Evolutionary conservation across 371 early-diverging fungal species (phyloP), one percentile per base, ranked within the genome.

Genomic region (Massospora cicadina): DNA sequence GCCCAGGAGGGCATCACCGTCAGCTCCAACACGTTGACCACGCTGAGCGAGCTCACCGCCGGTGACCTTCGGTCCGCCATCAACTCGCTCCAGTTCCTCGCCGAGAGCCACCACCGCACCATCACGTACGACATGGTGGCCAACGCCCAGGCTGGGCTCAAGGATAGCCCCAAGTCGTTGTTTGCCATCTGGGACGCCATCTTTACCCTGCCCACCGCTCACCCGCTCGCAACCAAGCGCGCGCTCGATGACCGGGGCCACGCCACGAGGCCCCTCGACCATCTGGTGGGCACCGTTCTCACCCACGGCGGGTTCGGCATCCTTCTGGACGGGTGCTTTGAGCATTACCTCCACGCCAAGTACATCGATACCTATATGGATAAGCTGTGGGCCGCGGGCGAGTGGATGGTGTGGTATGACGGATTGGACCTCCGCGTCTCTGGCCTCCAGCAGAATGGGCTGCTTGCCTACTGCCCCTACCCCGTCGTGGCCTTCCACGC

Each of bases 301-400:
- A 72, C 79, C 1, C 85, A 81, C 64, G 92, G 92, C 13, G 92
- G 93, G 67, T 79, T 81, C 58, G 93, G 93, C 13, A 82, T 83
- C 57, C 68, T 96, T 17, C 77, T 92, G 72, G 86, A 89, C 76
- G 93, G 86, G 83, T 91, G 90, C 68, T 93, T 88, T 73, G 95
- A 97, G 65, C 87, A 90, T 66, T 97, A 90, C 71, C 80, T 85
- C 7, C 71, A 79, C 23, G 81, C 86, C 78, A 74, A 81, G 25
- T 84, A 84, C 64, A 81, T 89, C 62, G 93, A 95, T 72, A 71
- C 82, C 10, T 83, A 85, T 0, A 74, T 80, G 65, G 69, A 79
- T 69, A 84, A 86, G 65, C 72, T 84, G 61, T 76, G 81, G 33
- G 69, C 78, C 53, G 76, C 78, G 64, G 72, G 76, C 21, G 89